A percentile compares a stretch with the other conserved stretches of the same genome.
phyloP scores from a whole-genome alignment of 495 filamentous ascomycete species.

The Copromyces sp. region DNA sequence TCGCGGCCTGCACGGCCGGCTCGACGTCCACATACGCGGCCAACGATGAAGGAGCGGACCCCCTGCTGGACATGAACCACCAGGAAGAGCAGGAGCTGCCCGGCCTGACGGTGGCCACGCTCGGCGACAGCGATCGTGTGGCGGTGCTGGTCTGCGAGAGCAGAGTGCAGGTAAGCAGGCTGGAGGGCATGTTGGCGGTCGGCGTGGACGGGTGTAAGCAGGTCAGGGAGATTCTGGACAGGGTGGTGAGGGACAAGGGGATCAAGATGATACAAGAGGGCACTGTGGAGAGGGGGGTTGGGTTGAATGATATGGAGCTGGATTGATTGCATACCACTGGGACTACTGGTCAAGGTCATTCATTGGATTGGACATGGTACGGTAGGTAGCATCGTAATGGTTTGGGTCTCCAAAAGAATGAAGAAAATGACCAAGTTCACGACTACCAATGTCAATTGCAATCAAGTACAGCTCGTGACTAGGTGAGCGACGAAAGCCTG shows the following conservation, averaged over 20 bases:
- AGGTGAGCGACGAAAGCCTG: not conserved
- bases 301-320: constrained; percentile 34
- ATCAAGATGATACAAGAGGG: constrained; percentile 53
- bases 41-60: constrained; percentile 64
- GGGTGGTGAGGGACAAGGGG: constrained; percentile 57
- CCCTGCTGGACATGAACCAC: constrained; percentile 76
- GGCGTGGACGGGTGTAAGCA: constrained; percentile 87
- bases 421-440: not conserved
- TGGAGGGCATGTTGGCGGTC: constrained; percentile 87
- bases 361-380: not conserved
- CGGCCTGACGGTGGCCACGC: constrained; percentile 73
- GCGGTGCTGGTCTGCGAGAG: constrained; percentile 76
- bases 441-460: not conserved
- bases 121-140: constrained; percentile 63
- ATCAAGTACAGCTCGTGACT: not conserved
- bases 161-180: constrained; percentile 58
- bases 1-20: constrained; percentile 79
- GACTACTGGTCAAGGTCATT: not conserved
- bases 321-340: constrained; percentile 18
- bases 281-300: constrained; percentile 31
- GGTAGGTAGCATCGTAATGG: not conserved
- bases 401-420: not conserved
- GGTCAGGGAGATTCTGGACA: constrained; percentile 66
- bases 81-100: constrained; percentile 87
- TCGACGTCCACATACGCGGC: constrained; percentile 56